Evolutionary conservation across 208 protist genomes (phyloP).

Genomic region (Angomonas deanei): DNA sequence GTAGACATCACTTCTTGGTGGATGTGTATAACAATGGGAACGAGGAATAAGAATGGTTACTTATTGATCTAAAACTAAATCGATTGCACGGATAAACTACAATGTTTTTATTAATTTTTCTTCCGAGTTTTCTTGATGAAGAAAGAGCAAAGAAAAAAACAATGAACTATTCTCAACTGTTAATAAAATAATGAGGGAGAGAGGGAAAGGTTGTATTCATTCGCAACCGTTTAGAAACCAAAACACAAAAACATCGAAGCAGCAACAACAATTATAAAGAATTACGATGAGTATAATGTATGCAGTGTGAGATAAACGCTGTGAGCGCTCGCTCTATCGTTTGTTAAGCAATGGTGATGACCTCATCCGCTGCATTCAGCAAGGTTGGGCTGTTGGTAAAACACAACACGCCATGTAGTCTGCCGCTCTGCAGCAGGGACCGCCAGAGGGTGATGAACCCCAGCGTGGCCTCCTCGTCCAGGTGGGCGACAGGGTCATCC

Average conservation of each 20-base stretch:
- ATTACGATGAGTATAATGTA: neutral
- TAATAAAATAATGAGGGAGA: too few relatives aligned
- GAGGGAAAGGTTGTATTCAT: neutral
- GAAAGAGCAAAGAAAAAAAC: slow-evolving; percentile 2
- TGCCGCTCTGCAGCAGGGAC: slow-evolving; percentile 19
- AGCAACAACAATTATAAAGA: neutral
- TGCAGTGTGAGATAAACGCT: neutral
- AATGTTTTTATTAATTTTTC: slow-evolving; percentile 6
- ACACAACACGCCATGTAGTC: slow-evolving; percentile 26
- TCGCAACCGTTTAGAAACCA: neutral
- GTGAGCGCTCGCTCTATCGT: neutral
- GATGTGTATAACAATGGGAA: too few relatives aligned
- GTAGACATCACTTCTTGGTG: too few relatives aligned
- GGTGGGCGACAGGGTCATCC: slow-evolving; percentile 58
- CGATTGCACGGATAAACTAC: too few relatives aligned
- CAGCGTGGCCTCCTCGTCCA: slow-evolving; percentile 28
- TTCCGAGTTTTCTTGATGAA: neutral
- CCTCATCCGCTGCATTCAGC: slow-evolving; percentile 26
- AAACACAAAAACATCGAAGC: neutral
- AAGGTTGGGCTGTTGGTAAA: slow-evolving; percentile 22
- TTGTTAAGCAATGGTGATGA: slow-evolving; percentile 8
- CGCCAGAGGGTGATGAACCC: slow-evolving; percentile 25
- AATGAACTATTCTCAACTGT: too few relatives aligned
- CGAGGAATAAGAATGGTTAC: too few relatives aligned
- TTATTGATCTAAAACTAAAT: too few relatives aligned